Conservation (phyloP, 2,329 filamentous ascomycete genomes). For the Arthrobotrys entomopaga region DNA sequence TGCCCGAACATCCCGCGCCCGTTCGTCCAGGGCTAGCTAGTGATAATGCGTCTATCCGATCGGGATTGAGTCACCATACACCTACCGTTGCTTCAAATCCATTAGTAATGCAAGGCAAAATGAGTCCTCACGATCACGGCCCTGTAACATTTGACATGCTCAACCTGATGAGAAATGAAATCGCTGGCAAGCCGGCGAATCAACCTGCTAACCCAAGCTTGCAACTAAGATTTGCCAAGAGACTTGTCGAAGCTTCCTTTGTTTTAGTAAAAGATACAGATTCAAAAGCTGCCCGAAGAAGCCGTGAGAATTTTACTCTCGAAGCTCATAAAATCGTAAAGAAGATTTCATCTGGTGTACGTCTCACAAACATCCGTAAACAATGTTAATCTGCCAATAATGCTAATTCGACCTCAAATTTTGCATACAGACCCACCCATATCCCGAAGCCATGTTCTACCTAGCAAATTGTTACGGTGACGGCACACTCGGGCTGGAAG, state of each 20-base stretch:
- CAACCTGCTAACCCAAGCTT: slow-evolving; percentile 78
- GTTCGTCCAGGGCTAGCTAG: slow-evolving; percentile 70
- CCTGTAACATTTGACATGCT: slow-evolving; percentile 72
- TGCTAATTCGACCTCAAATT: neutral
- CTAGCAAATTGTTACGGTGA: slow-evolving; percentile 88
- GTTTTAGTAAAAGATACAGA: slow-evolving; percentile 83
- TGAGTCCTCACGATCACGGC: slow-evolving; percentile 58
- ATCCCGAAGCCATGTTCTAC: slow-evolving; percentile 90
- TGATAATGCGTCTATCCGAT: slow-evolving; percentile 59
- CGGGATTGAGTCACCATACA: slow-evolving; percentile 60
- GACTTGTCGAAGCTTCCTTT: slow-evolving; percentile 83
- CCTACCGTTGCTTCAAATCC: slow-evolving; percentile 59
- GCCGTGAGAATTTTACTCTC: slow-evolving; percentile 81
- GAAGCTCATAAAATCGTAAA: slow-evolving; percentile 93
- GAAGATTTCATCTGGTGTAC: slow-evolving; percentile 78
- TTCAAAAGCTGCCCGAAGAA: slow-evolving; percentile 70
- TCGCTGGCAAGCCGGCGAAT: slow-evolving; percentile 67
- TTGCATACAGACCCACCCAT: slow-evolving; percentile 57
- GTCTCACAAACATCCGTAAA: slow-evolving; percentile 5
- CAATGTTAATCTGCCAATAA: no score
- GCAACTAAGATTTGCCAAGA: slow-evolving; percentile 80
- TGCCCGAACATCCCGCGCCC: slow-evolving; percentile 72
- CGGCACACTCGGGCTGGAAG: slow-evolving; percentile 79
- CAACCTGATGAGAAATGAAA: slow-evolving; percentile 49
- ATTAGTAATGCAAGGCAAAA: slow-evolving; percentile 53